These are phyloP conservation scores for Penicillium malachiteum DNA, from an alignment of 495 filamentous ascomycete genomes.

Conservation along the genomic window DNA sequence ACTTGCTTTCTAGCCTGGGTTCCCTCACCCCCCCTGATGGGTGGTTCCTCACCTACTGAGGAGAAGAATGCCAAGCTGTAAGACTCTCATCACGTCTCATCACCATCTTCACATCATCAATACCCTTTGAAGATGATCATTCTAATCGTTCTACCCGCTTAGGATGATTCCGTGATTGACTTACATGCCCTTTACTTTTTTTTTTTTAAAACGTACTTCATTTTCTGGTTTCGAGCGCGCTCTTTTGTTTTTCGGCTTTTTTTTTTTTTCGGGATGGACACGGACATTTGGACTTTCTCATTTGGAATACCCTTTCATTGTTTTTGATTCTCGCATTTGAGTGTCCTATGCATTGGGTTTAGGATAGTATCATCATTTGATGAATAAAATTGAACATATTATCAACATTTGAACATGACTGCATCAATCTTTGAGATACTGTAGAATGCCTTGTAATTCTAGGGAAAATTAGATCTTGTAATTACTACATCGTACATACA, in stretches of 20 bases:
- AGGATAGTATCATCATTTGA: slow-evolving; percentile 5
- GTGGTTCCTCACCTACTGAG: slow-evolving; percentile 30
- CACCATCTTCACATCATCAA: background rate
- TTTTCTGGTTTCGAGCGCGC: slow-evolving; percentile 34
- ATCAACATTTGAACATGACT: background rate
- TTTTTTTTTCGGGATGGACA: slow-evolving; percentile 23
- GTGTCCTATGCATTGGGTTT: slow-evolving; percentile 7
- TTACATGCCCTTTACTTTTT: slow-evolving; percentile 3
- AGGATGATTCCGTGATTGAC: slow-evolving; percentile 23
- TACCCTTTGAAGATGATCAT: background rate
- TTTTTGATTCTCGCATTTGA: slow-evolving; percentile 2
- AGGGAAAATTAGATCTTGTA: no score
- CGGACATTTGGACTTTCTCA: slow-evolving; percentile 12
- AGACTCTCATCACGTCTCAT: slow-evolving; percentile 15
- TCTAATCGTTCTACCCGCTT: slow-evolving; percentile 5
- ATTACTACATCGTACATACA: no score
- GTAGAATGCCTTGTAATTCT: no score
- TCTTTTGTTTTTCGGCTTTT: slow-evolving; percentile 16
- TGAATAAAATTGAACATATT: slow-evolving; percentile 4
- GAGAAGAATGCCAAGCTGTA: slow-evolving; percentile 47
- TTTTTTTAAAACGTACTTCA: slow-evolving; percentile 11
- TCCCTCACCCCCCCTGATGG: slow-evolving; percentile 26
- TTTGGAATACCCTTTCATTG: slow-evolving; percentile 26
- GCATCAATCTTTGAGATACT: no score
- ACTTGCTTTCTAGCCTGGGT: slow-evolving; percentile 45